Evolutionary conservation across 2,329 filamentous ascomycete genomes (phyloP).

Genomic region (Epichloe brachyelytri): DNA sequence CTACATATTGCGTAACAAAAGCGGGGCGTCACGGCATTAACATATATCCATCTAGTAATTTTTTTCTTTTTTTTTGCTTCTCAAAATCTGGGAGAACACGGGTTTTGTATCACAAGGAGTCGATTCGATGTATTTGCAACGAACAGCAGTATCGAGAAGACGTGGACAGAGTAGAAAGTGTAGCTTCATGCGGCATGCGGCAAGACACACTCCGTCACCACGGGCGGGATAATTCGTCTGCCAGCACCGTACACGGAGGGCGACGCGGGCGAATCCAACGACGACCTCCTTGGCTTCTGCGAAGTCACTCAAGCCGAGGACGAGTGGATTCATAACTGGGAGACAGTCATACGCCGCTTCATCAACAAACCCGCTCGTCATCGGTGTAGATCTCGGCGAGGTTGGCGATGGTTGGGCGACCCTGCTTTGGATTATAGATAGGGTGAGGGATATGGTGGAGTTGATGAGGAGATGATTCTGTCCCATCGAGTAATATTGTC

Average conservation of each 20-base stretch:
- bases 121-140: neutral
- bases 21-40: neutral
- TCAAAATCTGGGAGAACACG: neutral
- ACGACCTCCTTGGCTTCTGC: conserved; percentile 47
- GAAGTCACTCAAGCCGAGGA: conserved; percentile 50
- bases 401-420: conserved; percentile 50
- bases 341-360: conserved; percentile 47
- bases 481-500: too few relatives aligned
- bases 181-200: neutral
- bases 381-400: conserved; percentile 46
- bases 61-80: neutral
- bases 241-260: conserved; percentile 13
- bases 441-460: conserved; percentile 47
- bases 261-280: conserved; percentile 54
- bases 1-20: neutral
- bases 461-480: conserved; percentile 26
- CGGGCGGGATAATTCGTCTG: neutral
- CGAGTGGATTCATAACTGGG: conserved; percentile 55
- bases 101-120: too few relatives aligned
- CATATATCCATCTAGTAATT: neutral
- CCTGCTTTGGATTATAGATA: conserved; percentile 49
- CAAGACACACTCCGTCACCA: neutral
- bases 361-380: conserved; percentile 47
- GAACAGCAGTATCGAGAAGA: too few relatives aligned
- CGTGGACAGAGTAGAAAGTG: too few relatives aligned